A percentile compares a stretch with the other conserved stretches of the same genome.
Evolutionary conservation across 352 stramenopile genomes (phyloP).

Genomic region (Pythium myriotylum): DNA sequence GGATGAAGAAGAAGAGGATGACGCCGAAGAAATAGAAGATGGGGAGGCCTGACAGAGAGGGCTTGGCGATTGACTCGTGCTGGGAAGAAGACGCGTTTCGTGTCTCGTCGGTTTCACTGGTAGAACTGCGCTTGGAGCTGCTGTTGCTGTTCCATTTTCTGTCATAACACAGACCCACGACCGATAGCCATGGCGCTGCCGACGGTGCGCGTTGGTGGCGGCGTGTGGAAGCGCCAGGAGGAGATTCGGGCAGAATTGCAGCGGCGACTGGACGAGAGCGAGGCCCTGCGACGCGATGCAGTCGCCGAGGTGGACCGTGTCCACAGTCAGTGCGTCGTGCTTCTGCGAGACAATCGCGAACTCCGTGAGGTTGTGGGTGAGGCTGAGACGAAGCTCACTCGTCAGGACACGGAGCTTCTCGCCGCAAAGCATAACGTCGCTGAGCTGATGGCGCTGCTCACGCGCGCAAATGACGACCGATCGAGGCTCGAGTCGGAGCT

Average conservation of each 20-base stretch:
- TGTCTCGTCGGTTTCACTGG: too few relatives aligned
- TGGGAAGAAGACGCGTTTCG: too few relatives aligned
- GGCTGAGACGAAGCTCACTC: background rate
- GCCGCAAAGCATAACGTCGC: conserved; percentile 14
- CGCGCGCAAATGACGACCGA: conserved; percentile 6
- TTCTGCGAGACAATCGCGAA: conserved; percentile 13
- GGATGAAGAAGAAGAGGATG: conserved; percentile 35
- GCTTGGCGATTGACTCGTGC: too few relatives aligned
- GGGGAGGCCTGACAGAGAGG: conserved; percentile 6
- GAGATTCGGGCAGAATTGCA: conserved; percentile 22
- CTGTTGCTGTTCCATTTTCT: background rate
- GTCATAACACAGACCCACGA: conserved; percentile 4
- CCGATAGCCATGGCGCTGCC: conserved; percentile 17
- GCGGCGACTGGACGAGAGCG: conserved; percentile 16
- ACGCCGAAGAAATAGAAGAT: conserved; percentile 23
- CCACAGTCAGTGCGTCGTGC: conserved; percentile 11
- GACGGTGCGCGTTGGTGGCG: conserved; percentile 28
- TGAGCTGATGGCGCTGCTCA: conserved; percentile 18
- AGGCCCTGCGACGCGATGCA: background rate
- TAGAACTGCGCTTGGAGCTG: too few relatives aligned
- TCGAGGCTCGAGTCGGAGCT: conserved; percentile 7
- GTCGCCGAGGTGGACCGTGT: conserved; percentile 9
- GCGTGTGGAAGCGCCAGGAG: conserved; percentile 40
- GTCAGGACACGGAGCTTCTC: conserved; percentile 15
- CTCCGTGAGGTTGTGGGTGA: background rate